phyloP scores from a whole-genome alignment of 2,329 filamentous ascomycete genomes.

The Aspergillus chevalieri region DNA sequence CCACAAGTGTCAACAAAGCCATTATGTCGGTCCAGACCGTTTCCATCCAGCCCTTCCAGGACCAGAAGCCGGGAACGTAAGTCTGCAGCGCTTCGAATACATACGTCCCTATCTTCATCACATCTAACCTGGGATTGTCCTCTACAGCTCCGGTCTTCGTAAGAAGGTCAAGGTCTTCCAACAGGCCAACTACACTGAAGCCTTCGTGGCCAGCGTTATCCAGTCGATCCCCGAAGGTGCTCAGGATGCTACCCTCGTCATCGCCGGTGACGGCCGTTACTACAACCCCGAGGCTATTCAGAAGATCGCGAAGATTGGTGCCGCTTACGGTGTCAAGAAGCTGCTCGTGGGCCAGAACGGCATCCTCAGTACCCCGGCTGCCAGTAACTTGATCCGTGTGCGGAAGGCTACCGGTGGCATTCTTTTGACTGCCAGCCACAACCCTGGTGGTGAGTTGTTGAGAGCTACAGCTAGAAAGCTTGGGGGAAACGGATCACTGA shows the following conservation, averaged over 20 bases:
- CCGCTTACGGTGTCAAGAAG: conserved; percentile 98
- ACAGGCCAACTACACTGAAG: conserved; percentile 88
- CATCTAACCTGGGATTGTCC: not conserved
- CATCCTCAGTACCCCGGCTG: conserved; percentile 92
- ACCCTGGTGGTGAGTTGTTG: conserved; percentile 73
- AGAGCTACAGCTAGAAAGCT: not conserved
- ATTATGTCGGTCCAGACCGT: conserved; percentile 74
- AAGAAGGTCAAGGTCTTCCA: conserved; percentile 99
- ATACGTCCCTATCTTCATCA: conserved; percentile 7
- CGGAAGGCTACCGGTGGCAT: conserved; percentile 94
- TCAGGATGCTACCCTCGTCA: conserved; percentile 83
- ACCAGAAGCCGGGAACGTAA: conserved; percentile 99
- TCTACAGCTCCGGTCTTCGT: conserved; percentile 79
- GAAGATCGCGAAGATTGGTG: conserved; percentile 93
- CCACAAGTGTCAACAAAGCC: conserved; percentile 12
- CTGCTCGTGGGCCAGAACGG: conserved; percentile 91
- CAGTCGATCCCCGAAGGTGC: conserved; percentile 93
- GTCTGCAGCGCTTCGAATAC: conserved; percentile 37
- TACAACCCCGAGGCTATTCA: conserved; percentile 97
- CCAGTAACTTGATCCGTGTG: conserved; percentile 92
- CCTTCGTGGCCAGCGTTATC: conserved; percentile 89
- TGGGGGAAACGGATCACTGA: not conserved
- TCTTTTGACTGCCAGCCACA: conserved; percentile 93
- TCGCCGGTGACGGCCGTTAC: conserved; percentile 93
- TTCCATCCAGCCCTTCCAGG: conserved; percentile 75